phyloP scores from a whole-genome alignment of 2,329 filamentous ascomycete genomes.

The Nothopassalora personata region DNA sequence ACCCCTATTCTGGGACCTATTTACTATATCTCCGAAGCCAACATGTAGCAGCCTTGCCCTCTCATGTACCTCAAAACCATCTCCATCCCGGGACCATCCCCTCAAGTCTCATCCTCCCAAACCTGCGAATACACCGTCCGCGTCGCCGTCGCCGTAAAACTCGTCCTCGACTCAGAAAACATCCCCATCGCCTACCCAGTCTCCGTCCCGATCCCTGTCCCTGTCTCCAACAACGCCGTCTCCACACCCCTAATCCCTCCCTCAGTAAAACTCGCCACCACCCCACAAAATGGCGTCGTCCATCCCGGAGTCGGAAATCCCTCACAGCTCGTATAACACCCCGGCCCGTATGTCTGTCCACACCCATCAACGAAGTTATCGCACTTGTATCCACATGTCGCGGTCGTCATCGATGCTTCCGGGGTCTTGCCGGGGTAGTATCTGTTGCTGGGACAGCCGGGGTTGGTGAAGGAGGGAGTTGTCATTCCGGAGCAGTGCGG shows the following conservation, averaged over 20 bases:
- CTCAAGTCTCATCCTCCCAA: background rate
- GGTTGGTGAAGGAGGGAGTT: slow-evolving; percentile 20
- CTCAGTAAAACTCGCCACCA: background rate
- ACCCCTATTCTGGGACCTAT: background rate
- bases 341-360: slow-evolving; percentile 21
- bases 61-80: background rate
- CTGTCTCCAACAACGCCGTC: background rate
- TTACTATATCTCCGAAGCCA: no score
- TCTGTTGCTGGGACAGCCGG: slow-evolving; percentile 12
- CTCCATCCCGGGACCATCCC: background rate
- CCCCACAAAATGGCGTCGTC: slow-evolving; percentile 13
- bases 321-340: slow-evolving; percentile 18
- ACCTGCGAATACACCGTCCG: background rate
- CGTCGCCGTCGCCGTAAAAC: background rate
- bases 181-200: no score
- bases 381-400: slow-evolving; percentile 15
- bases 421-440: slow-evolving; percentile 4
- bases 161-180: background rate
- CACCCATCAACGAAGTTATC: slow-evolving; percentile 17
- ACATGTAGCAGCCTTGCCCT: no score
- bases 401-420: slow-evolving; percentile 2
- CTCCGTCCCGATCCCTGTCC: no score
- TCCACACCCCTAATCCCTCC: background rate
- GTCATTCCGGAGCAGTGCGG: slow-evolving; percentile 17
- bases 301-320: slow-evolving; percentile 10